Percentiles rank a stretch among this genome's conserved stretches.
These are phyloP conservation scores for Adiantum capillusveneris DNA, from an alignment of 75 land plant species.

Conservation along the genomic window DNA sequence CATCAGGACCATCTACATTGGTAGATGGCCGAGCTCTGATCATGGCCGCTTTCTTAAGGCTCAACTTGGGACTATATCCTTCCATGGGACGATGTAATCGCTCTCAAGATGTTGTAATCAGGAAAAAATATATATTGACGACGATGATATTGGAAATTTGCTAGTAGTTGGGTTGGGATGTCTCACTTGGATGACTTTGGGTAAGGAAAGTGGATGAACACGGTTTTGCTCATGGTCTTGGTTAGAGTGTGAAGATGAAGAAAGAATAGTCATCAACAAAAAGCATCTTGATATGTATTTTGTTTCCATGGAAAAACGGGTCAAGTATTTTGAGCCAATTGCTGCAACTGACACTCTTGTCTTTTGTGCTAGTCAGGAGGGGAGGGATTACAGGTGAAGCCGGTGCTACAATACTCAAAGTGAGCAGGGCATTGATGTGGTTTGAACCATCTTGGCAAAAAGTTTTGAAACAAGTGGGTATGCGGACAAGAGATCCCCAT, in stretches of 20 bases:
- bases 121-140: too few species aligned
- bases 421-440: too few species aligned
- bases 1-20: too few species aligned
- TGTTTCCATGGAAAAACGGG: conserved; percentile 67
- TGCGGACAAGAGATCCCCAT: too few species aligned
- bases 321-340: conserved; percentile 74
- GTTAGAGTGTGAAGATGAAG: conserved; percentile 78
- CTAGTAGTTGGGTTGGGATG: not conserved
- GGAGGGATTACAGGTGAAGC: conserved; percentile 80
- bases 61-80: too few species aligned
- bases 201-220: conserved; percentile 72
- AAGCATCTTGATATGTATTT: conserved; percentile 72
- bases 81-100: too few species aligned
- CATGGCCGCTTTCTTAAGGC: too few species aligned
- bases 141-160: conserved; percentile 2
- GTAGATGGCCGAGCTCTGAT: too few species aligned
- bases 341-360: conserved; percentile 73
- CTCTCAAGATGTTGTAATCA: too few species aligned
- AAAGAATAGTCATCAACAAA: conserved; percentile 64
- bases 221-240: conserved; percentile 89
- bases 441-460: too few species aligned
- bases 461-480: too few species aligned
- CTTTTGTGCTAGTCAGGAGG: conserved; percentile 70
- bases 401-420: too few species aligned
- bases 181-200: conserved; percentile 44